Base-by-base conservation (phyloP, 108 stramenopile species). In the Parietichytrium sp. region DNA sequence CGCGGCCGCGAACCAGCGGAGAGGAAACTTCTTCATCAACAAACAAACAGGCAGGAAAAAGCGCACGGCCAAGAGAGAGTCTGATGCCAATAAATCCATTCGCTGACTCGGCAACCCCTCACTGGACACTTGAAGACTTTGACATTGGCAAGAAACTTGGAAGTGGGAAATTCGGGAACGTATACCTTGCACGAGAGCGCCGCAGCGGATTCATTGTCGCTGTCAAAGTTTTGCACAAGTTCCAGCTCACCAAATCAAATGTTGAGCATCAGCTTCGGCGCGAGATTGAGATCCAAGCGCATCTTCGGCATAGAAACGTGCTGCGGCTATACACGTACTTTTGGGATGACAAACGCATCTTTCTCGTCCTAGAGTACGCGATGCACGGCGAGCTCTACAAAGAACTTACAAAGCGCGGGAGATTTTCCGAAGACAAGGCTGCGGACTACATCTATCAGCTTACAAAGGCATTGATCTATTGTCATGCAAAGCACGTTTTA, bases 101-200 rank as follows among this genome's bases (percentile, higher is more conserved):
- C 25, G 42, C 18, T 13, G 6, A 72, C 29, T 13, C 10, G 16
- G 0, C 29, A 15, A 72, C 10, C 15, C 13, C 33, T 16, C 36
- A 25, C 15, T 82, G 80, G 97, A 90, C 84, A 36, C 89, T 99
- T 50, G 79, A 93, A 31, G 96, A 98, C 86, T 99, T 99, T 83
- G 97, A 98, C 81, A 96, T 99, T 83, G 98, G 98, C n/a, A 91
- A 93, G 54, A 96, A 96, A 1, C 94, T 99, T 42, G 98, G 98
- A 2, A 79, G 92, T 42, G 98, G 98, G 8, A 99, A 99, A 84
- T 99, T 99, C 84, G 95, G 90, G 4, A 89, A 92, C 72, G 98
- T 99, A 27, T 99, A 99, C 84, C 90, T 99, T 30, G 97, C 97
- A 6, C 90, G 97, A 36, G 96, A 98, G 83, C 93, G 93, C 51